A percentile compares a stretch with the other conserved stretches of the same genome.
Conservation (phyloP, 345 rosid genomes). For the Erucastrum elatum region DNA sequence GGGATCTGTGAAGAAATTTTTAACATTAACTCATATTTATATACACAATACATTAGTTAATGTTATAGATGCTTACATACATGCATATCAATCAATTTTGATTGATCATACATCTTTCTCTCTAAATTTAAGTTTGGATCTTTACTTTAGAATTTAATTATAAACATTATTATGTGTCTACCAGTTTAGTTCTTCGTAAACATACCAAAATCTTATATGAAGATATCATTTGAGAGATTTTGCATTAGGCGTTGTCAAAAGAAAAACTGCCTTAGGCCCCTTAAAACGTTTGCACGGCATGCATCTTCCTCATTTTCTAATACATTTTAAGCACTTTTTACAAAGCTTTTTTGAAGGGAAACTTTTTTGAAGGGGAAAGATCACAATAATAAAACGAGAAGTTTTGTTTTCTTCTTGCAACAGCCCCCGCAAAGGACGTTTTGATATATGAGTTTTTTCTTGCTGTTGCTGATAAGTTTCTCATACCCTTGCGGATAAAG, state of each 20-base stretch:
- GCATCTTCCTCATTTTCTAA: no score
- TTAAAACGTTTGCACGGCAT: no score
- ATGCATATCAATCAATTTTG: no score
- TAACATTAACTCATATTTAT: no score
- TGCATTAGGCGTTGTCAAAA: not conserved
- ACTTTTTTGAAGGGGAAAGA: not conserved
- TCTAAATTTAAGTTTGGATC: not conserved
- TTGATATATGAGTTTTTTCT: not conserved
- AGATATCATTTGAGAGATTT: not conserved
- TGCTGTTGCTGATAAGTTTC: not conserved
- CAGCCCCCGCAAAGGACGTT: not conserved
- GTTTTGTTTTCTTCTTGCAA: not conserved
- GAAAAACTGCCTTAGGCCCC: no score
- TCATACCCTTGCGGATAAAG: not conserved
- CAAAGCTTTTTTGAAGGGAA: not conserved
- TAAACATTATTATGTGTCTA: not conserved
- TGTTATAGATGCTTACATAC: not conserved
- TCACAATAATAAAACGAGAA: conserved; percentile 17
- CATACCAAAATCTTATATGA: not conserved
- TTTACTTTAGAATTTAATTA: not conserved
- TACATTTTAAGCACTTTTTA: not conserved
- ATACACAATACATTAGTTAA: not conserved
- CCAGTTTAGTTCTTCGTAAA: not conserved
- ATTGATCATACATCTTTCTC: not conserved
- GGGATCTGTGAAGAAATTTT: conserved; percentile 51